Evolutionary conservation across 2,329 filamentous ascomycete species (phyloP).

Genomic region (Rhinocladiella similis): DNA sequence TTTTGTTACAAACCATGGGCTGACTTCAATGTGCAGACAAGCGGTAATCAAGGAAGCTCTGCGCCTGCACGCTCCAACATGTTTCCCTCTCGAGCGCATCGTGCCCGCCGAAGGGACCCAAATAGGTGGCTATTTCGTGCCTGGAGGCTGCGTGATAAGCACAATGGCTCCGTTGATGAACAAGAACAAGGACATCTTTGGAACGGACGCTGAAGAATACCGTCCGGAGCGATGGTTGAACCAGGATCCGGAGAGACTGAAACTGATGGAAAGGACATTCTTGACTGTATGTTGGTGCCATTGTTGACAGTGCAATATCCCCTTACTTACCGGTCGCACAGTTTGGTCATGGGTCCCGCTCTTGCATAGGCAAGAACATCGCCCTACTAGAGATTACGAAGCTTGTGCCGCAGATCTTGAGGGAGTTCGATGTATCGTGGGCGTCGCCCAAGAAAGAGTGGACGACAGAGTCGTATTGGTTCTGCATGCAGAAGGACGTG

Average conservation of each 20-base stretch:
- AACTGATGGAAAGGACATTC: conserved; percentile 47
- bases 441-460: conserved; percentile 12
- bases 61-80: conserved; percentile 70
- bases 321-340: neutral
- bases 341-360: conserved; percentile 54
- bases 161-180: conserved; percentile 75
- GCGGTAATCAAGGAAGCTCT: conserved; percentile 77
- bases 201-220: conserved; percentile 62
- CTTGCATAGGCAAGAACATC: conserved; percentile 34
- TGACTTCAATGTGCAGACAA: conserved; percentile 55
- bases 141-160: conserved; percentile 70
- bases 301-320: neutral
- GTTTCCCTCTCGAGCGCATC: conserved; percentile 70
- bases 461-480: conserved; percentile 43
- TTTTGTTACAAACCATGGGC: neutral
- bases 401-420: conserved; percentile 24
- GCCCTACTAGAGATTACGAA: conserved; percentile 28
- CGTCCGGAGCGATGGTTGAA: conserved; percentile 67
- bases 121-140: conserved; percentile 65
- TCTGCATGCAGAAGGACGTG: conserved; percentile 41
- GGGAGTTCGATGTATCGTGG: conserved; percentile 8
- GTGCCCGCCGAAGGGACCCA: conserved; percentile 63
- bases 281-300: neutral
- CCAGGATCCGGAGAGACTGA: conserved; percentile 49
- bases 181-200: conserved; percentile 65